A percentile compares a stretch with the other conserved stretches of the same genome.
Evolutionary conservation across 352 stramenopile genomes (phyloP).

Genomic region (Phytophthora sp.): DNA sequence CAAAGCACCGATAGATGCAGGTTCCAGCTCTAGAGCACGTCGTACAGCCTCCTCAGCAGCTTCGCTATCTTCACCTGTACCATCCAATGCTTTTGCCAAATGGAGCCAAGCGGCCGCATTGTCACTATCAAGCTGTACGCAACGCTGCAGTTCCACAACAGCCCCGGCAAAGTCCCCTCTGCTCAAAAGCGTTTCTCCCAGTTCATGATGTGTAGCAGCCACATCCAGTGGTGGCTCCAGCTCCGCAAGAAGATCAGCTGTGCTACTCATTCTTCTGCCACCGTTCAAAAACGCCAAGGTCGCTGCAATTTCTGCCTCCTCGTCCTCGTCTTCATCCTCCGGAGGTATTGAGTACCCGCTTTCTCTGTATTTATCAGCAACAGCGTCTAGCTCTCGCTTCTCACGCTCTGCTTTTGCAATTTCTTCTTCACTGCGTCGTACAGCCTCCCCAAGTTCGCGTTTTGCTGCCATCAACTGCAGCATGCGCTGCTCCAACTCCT

Average conservation of each 20-base stretch:
- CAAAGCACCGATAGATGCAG: constrained; percentile 53
- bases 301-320: constrained; percentile 32
- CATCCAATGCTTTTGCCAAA: constrained; percentile 70
- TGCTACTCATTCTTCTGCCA: constrained; percentile 27
- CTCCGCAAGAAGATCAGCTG: constrained; percentile 24
- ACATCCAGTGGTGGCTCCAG: constrained; percentile 50
- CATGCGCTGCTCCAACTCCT: constrained; percentile 51
- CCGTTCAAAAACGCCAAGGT: constrained; percentile 30
- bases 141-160: constrained; percentile 46
- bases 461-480: constrained; percentile 43
- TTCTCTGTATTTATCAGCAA: constrained; percentile 39
- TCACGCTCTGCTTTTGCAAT: constrained; percentile 30
- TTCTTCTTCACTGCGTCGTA: constrained; percentile 46
- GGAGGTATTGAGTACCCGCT: constrained; percentile 31
- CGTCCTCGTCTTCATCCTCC: constrained; percentile 30
- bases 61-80: constrained; percentile 33
- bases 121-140: constrained; percentile 40
- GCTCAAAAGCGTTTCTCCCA: constrained; percentile 53
- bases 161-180: constrained; percentile 52
- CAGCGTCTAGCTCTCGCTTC: constrained; percentile 40
- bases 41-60: constrained; percentile 59
- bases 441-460: constrained; percentile 39
- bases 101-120: constrained; percentile 59
- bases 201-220: constrained; percentile 52
- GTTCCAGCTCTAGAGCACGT: constrained; percentile 50